Conservation (phyloP, 75 land plant species). For the Pinus taeda region DNA sequence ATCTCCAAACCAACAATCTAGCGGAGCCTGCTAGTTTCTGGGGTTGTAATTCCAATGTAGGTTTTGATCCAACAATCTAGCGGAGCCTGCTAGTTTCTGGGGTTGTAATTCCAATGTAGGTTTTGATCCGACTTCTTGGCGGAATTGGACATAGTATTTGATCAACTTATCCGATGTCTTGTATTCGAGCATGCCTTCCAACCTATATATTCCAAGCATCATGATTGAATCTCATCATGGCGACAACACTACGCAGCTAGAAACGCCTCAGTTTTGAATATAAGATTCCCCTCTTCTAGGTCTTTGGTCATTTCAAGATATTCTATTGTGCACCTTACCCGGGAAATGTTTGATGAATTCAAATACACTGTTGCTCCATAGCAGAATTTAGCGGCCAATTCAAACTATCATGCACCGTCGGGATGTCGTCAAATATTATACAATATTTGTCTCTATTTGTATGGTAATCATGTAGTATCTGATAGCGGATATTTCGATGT, state of each 20-base stretch:
- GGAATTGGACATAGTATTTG: slow-evolving; percentile 62
- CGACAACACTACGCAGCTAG: slow-evolving; percentile 74
- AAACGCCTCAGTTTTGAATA: slow-evolving; percentile 85
- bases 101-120: slow-evolving; percentile 40
- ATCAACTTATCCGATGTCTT: slow-evolving; percentile 88
- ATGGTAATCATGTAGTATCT: too few relatives aligned
- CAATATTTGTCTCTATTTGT: slow-evolving; percentile 24
- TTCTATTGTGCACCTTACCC: slow-evolving; percentile 76
- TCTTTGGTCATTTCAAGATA: slow-evolving; percentile 90
- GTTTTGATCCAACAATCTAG: slow-evolving; percentile 82
- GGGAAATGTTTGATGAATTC: too few relatives aligned
- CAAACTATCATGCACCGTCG: too few relatives aligned
- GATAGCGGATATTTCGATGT: too few relatives aligned
- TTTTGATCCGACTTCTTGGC: slow-evolving; percentile 48
- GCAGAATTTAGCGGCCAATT: slow-evolving; percentile 8
- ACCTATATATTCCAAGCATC: slow-evolving; percentile 58
- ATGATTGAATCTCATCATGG: slow-evolving; percentile 87
- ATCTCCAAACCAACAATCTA: slow-evolving; percentile 95
- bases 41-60: slow-evolving; percentile 36
- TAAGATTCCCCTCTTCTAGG: slow-evolving; percentile 81
- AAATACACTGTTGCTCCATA: too few relatives aligned
- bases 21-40: background rate
- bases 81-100: background rate
- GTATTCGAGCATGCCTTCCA: slow-evolving; percentile 79
- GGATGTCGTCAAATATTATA: too few relatives aligned